Conservation (phyloP, 2,329 filamentous ascomycete species). For the Alternaria angustiovoidea region DNA sequence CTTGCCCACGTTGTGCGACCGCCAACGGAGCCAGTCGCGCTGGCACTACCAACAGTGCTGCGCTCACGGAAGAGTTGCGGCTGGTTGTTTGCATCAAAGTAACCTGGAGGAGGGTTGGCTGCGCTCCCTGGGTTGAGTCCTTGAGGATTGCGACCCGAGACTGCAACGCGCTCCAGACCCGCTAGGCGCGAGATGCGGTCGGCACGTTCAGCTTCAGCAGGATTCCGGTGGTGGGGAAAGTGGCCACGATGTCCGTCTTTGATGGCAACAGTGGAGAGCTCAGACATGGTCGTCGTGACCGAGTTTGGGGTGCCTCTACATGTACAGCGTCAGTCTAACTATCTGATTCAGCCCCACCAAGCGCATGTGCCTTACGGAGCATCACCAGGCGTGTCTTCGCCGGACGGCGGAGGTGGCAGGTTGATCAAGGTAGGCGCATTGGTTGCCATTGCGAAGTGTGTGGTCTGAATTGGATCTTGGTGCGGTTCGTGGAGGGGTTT, state of each 20-base stretch:
- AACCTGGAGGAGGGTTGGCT: constrained; percentile 60
- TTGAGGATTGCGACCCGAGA: constrained; percentile 66
- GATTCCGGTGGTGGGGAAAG: constrained; percentile 69
- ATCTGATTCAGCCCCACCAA: constrained; percentile 14
- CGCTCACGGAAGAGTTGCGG: constrained; percentile 72
- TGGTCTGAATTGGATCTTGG: not conserved
- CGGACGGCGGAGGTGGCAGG: constrained; percentile 81
- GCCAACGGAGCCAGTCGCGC: constrained; percentile 81
- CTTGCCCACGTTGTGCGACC: constrained; percentile 74
- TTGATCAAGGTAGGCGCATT: constrained; percentile 77
- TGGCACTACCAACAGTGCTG: constrained; percentile 90
- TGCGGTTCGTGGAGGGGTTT: constrained; percentile 7
- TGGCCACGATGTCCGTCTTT: constrained; percentile 94
- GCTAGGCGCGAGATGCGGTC: constrained; percentile 95
- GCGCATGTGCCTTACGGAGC: constrained; percentile 72
- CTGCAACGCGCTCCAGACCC: constrained; percentile 86
- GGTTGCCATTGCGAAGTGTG: constrained; percentile 36
- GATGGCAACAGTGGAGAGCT: constrained; percentile 91
- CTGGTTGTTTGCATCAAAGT: constrained; percentile 81
- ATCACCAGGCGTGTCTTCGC: constrained; percentile 86
- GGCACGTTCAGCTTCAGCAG: constrained; percentile 88
- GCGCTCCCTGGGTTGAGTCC: constrained; percentile 57
- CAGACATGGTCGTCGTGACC: constrained; percentile 88
- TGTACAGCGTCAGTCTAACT: constrained; percentile 22
- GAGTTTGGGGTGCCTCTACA: constrained; percentile 89